Evolutionary conservation across 2,329 filamentous ascomycete species (phyloP).

Genomic region (Alternaria brassicae): DNA sequence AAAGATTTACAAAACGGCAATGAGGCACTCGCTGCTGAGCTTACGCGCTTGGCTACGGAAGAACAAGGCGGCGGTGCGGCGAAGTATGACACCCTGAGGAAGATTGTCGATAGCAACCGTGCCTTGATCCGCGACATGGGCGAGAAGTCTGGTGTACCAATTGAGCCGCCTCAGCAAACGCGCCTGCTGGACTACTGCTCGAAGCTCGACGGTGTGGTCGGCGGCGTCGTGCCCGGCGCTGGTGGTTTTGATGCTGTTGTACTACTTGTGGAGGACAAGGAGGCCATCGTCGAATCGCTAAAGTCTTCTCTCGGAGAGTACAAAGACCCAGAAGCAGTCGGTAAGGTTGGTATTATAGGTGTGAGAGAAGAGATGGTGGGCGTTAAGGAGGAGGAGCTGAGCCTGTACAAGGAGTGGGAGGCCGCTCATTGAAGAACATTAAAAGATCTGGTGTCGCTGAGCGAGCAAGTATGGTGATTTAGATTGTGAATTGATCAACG

Average conservation of each 20-base stretch:
- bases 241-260: slow-evolving; percentile 92
- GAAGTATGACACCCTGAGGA: slow-evolving; percentile 59
- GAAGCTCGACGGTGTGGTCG: slow-evolving; percentile 78
- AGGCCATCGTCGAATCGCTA: slow-evolving; percentile 66
- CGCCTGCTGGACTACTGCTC: slow-evolving; percentile 79
- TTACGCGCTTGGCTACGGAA: slow-evolving; percentile 61
- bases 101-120: slow-evolving; percentile 60
- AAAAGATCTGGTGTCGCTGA: not conserved
- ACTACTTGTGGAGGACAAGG: slow-evolving; percentile 77
- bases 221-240: slow-evolving; percentile 91
- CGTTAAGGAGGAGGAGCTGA: slow-evolving; percentile 52
- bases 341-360: slow-evolving; percentile 70
- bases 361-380: slow-evolving; percentile 79
- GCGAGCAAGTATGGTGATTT: not conserved
- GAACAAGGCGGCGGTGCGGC: slow-evolving; percentile 49
- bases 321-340: slow-evolving; percentile 56
- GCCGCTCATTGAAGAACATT: slow-evolving; percentile 1
- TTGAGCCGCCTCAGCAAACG: slow-evolving; percentile 88
- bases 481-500: not conserved
- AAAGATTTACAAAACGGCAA: slow-evolving; percentile 75
- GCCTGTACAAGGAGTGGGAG: slow-evolving; percentile 53
- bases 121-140: slow-evolving; percentile 79
- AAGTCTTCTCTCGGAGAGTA: slow-evolving; percentile 70
- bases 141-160: slow-evolving; percentile 74
- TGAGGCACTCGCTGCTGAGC: slow-evolving; percentile 69